Evolutionary conservation across 148 eudicot species (phyloP), one percentile per base, ranked within the genome.

Genomic region (Salicornia ramosissima): DNA sequence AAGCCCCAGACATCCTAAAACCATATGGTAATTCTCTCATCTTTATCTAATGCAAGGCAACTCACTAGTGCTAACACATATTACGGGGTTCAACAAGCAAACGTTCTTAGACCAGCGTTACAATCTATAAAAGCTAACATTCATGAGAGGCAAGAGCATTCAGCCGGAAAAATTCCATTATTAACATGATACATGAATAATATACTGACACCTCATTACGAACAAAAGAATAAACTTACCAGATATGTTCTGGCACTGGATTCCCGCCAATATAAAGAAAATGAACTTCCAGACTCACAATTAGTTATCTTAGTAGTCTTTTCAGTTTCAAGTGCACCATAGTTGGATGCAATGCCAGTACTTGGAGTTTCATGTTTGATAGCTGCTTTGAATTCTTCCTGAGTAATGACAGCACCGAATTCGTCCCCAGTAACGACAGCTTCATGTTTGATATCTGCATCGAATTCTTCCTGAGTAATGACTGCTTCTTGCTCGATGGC

Each of bases 251-350:
- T 61, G 55, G 64, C 46, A 40, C 63, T 34, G 21, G 61, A 28
- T 6, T 55, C 36, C 40, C 46, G 42, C 80, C 80, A 77, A 16
- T 15, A 12, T 30, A 67, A 1, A 29, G 72, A 67, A 67, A 71
- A 77, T 12, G 76, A 71, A 30, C 13, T 77, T 52, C 57, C 57
- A 21, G 26, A 28, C 54, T 50, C 68, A 4, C 64, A 49, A 18
- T 21, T 22, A 21, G 5, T 7, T 47, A 2, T 71, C 30, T 29
- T 54, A 33, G 60, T n/a, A 22, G 53, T 49, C 59, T 45, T 57
- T 65, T 39, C 25, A 70, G 49, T 47, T 64, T 55, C 79, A 47
- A 18, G 8, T 8, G 46, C 49, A 45, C 26, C 46, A 39, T 45
- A 60, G 64, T 70, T 14, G 13, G 59, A 16, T 33, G 51, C 40